Conservation (phyloP, 2,329 filamentous ascomycete genomes). For the Fusarium cicatricum region DNA sequence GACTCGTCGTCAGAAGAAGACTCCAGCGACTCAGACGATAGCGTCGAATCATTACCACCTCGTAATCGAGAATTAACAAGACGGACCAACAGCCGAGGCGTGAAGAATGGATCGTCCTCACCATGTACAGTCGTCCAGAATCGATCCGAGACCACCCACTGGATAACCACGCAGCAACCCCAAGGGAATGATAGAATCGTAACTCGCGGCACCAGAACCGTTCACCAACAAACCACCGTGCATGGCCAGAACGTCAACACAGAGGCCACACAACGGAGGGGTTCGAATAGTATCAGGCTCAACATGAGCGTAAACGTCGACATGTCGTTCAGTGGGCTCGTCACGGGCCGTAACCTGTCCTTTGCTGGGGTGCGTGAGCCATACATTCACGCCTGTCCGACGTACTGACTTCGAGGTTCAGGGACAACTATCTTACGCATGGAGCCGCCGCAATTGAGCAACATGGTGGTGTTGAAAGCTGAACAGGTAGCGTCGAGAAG, state of each 20-base stretch:
- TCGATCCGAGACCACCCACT: slow-evolving; percentile 33
- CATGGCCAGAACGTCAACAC: slow-evolving; percentile 23
- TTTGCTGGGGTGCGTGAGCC: slow-evolving; percentile 33
- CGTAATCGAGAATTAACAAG: slow-evolving; percentile 14
- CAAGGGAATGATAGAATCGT: slow-evolving; percentile 18
- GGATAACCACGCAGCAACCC: slow-evolving; percentile 30
- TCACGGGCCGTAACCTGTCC: slow-evolving; percentile 39
- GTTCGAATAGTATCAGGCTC: slow-evolving; percentile 34
- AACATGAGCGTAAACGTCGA: slow-evolving; percentile 39
- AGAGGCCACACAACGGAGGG: background rate
- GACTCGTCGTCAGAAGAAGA: slow-evolving; percentile 24
- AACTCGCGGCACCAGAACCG: slow-evolving; percentile 27
- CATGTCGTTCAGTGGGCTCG: slow-evolving; percentile 38
- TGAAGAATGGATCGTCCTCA: slow-evolving; percentile 7
- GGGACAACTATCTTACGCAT: slow-evolving; percentile 39
- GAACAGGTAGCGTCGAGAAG: background rate
- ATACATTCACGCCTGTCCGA: too few species aligned
- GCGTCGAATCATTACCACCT: slow-evolving; percentile 19
- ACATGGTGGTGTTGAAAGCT: slow-evolving; percentile 4
- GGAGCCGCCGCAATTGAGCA: slow-evolving; percentile 28
- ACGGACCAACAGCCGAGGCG: slow-evolving; percentile 9
- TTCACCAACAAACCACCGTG: slow-evolving; percentile 34
- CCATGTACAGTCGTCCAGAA: slow-evolving; percentile 31
- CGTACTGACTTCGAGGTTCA: slow-evolving; percentile 14
- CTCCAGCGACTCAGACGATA: slow-evolving; percentile 24